Percentiles rank a stretch among this genome's conserved stretches.
Evolutionary conservation across 306 rosid genomes (phyloP).

Genomic region (apple (Malus domestica)): DNA sequence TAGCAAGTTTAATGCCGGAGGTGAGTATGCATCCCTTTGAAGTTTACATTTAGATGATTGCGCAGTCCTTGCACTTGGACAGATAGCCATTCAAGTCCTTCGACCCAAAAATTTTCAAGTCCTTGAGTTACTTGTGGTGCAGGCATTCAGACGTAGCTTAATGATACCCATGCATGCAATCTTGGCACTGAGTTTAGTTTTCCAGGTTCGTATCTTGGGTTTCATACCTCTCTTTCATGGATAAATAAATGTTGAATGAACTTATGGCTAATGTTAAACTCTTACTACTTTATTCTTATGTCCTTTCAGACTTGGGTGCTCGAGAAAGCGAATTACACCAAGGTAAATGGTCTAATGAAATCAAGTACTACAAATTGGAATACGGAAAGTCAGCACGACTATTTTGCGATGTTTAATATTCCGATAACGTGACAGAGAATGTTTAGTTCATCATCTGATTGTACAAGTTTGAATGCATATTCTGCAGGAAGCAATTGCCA

Average conservation of each 20-base stretch:
- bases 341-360: slow-evolving; percentile 33
- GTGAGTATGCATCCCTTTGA: slow-evolving; percentile 25
- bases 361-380: not conserved
- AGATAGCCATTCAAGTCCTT: not conserved
- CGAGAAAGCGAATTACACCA: slow-evolving; percentile 74
- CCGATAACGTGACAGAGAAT: not conserved
- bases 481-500: slow-evolving; percentile 83
- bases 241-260: not conserved
- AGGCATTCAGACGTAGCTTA: slow-evolving; percentile 80
- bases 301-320: slow-evolving; percentile 54
- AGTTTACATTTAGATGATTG: not conserved
- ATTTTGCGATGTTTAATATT: not conserved
- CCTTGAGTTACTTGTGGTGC: slow-evolving; percentile 23
- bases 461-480: slow-evolving; percentile 19
- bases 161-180: slow-evolving; percentile 68
- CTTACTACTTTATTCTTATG: slow-evolving; percentile 14
- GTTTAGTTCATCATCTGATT: not conserved
- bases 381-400: not conserved
- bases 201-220: slow-evolving; percentile 54
- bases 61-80: not conserved
- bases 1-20: slow-evolving; percentile 76
- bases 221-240: not conserved
- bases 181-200: slow-evolving; percentile 58
- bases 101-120: not conserved
- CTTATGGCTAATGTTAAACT: not conserved